Evolutionary conservation across 257 asterid species (phyloP).

Genomic region (Primulina tabacum): DNA sequence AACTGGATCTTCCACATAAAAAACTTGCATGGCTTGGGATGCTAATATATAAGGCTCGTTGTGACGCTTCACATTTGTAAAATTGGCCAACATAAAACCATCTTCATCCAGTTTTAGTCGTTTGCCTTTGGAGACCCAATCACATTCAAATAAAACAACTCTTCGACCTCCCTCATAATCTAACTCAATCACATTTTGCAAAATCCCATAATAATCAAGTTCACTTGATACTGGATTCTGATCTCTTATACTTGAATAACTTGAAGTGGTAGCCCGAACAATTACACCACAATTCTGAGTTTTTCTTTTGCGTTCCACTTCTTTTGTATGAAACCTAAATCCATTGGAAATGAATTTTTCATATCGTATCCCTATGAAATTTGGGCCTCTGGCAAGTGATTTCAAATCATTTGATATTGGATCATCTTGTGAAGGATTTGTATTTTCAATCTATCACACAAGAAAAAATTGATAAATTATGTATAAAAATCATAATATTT

Average conservation of each 20-base stretch:
- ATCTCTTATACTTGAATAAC: conserved; percentile 6
- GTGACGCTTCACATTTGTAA: not conserved
- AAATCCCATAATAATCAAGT: not conserved
- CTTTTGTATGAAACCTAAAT: not conserved
- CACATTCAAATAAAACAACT: not conserved
- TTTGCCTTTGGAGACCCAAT: not conserved
- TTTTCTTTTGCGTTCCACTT: conserved; percentile 1
- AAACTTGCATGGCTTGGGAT: not conserved
- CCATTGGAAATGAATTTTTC: not conserved
- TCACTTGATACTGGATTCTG: not conserved
- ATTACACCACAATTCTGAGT: not conserved
- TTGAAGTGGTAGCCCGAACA: not conserved
- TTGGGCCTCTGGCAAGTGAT: not conserved
- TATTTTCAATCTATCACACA: too few species aligned
- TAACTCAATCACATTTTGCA: not conserved
- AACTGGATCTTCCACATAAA: conserved; percentile 8
- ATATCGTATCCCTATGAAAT: not conserved
- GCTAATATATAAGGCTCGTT: not conserved
- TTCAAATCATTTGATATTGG: not conserved
- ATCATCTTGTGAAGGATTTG: not conserved
- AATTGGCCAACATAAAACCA: not conserved
- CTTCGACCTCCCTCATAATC: not conserved
- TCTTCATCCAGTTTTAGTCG: not conserved
- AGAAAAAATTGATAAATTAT: too few species aligned
- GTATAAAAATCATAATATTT: too few species aligned